Conservation (phyloP, 164 flowering plant species). For the Berberis vulgaris region DNA sequence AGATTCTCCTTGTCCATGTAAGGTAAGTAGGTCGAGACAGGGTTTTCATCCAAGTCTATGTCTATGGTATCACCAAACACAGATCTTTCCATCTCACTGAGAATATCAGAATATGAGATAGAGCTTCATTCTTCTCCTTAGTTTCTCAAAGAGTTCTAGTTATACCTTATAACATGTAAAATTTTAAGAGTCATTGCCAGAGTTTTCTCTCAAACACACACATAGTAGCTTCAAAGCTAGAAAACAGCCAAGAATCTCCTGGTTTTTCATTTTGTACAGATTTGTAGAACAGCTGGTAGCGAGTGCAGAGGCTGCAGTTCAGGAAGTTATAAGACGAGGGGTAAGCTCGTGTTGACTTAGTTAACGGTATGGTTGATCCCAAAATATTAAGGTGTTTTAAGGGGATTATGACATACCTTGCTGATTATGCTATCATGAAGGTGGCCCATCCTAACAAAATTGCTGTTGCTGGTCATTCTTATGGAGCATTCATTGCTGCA, state of each 20-base stretch:
- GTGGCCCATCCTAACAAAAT: constrained; percentile 95
- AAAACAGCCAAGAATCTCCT: not conserved
- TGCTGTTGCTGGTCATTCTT: constrained; percentile 97
- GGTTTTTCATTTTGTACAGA: constrained; percentile 28
- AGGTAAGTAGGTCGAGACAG: too few species aligned
- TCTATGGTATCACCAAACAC: too few species aligned
- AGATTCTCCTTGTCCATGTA: too few species aligned
- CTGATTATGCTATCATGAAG: constrained; percentile 24
- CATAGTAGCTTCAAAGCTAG: not conserved
- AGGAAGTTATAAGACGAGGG: constrained; percentile 86
- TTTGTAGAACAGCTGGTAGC: constrained; percentile 90
- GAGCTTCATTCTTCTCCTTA: too few species aligned
- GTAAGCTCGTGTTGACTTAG: constrained; percentile 27
- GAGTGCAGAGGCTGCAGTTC: constrained; percentile 99
- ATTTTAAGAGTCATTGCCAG: too few species aligned
- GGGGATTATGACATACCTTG: not conserved
- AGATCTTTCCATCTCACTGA: too few species aligned
- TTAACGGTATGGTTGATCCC: not conserved
- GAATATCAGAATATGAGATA: too few species aligned
- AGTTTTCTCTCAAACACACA: too few species aligned
- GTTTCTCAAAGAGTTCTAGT: too few species aligned
- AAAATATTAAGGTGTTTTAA: not conserved
- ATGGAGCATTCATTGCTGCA: constrained; percentile 99
- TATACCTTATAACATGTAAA: too few species aligned
- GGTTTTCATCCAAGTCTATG: too few species aligned